Conservation (phyloP, 768 basidiomycete genomes). For the Russula earlei region DNA sequence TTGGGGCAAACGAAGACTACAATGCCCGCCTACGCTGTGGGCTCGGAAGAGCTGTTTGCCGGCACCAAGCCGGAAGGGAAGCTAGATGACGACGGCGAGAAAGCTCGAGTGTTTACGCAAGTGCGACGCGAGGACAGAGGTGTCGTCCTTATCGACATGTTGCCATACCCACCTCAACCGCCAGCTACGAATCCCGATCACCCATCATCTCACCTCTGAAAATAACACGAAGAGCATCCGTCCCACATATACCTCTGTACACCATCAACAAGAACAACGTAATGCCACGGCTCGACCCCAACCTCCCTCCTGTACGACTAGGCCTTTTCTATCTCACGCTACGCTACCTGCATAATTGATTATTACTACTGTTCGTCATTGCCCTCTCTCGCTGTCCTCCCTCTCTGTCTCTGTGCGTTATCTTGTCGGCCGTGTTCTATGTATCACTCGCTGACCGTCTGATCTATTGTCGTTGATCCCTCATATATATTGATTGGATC, state of each 20-base stretch:
- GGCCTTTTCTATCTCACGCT: background rate
- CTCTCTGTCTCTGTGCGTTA: no score
- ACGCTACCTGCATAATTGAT: no score
- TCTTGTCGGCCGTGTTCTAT: no score
- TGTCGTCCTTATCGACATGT: conserved; percentile 13
- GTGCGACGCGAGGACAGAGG: background rate
- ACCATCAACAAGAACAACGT: background rate
- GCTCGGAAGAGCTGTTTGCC: background rate
- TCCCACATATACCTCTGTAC: background rate
- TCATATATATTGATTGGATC: no score
- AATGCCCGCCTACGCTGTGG: background rate
- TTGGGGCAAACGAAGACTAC: background rate
- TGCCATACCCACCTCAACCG: background rate
- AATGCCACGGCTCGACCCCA: background rate
- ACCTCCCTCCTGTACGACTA: background rate
- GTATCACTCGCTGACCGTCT: no score
- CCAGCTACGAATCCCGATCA: background rate
- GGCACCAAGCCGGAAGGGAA: background rate
- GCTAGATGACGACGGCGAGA: background rate
- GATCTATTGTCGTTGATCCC: no score
- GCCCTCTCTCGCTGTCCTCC: no score
- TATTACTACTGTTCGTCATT: no score
- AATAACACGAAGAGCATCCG: background rate
- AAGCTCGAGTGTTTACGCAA: background rate
- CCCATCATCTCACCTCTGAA: background rate